Base-by-base conservation (phyloP, 176 grass and related monocot genomes). In the Juncus inflexus region DNA sequence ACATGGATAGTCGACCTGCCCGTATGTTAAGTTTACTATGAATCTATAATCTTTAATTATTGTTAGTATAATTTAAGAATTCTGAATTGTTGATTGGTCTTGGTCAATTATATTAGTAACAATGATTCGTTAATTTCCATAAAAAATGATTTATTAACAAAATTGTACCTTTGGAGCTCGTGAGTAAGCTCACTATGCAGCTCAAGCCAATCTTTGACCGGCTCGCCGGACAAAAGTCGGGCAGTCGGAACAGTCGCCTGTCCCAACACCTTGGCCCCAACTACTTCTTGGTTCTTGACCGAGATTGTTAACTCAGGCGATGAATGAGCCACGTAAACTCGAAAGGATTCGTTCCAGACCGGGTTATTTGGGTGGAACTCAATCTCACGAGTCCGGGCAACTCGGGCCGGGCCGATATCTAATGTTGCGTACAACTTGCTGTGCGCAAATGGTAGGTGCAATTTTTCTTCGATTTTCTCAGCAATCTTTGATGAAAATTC, bases 301-400 rank as follows among this genome's bases (percentile, higher is more conserved):
- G 79, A 88, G 77, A 96, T 65, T 2, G 60, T 76, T 41, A 97
- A 12, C 0, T 71, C 55, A 0, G 70, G 66, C 45, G 82, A 68
- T 0, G 79, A 60, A 59, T 97, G 65, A 10, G 84, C 87, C 79
- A 80, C 90, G 64, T 91, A 90, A 13, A 97, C 63, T 63, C 77
- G 81, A 75, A 97, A 91, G 0, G 87, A 91, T 49, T 97, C 81
- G 81, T 97, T 89, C 92, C 92, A 97, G 1, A 50, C 75, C 4
- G 84, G 87, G 12, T 52, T 72, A 63, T 63, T 71, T 2, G 84
- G 60, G 58, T 83, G 82, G 77, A 72, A 88, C 72, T 89, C 87
- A 35, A 86, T 68, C 79, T 83, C 74, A 19, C 87, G 45, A 38
- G 87, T 91, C 55, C 84, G 81, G 54, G 80, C 92, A 53, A 91